These are phyloP conservation scores for Cornus suecica DNA, from an alignment of 148 eudicot species.

Conservation along the genomic window DNA sequence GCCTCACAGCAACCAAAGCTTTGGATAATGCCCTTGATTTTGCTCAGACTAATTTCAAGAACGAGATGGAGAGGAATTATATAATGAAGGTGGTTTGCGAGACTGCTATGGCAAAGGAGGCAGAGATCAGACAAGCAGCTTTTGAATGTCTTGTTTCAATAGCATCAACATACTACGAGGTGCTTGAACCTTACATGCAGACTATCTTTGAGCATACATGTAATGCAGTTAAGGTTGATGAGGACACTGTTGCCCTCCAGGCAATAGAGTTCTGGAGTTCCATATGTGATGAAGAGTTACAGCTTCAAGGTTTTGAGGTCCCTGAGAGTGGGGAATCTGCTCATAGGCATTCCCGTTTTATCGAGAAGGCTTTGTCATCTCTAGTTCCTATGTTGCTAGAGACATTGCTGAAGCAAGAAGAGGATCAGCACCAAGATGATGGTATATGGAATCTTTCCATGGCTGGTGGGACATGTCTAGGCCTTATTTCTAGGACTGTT, in stretches of 20 bases:
- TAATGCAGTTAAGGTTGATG: constrained; percentile 65
- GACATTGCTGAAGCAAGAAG: constrained; percentile 73
- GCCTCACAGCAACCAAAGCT: constrained; percentile 69
- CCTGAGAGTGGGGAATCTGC: constrained; percentile 39
- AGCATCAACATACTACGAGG: constrained; percentile 69
- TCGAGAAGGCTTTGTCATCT: constrained; percentile 56
- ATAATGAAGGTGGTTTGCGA: constrained; percentile 81
- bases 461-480: neutral
- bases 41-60: constrained; percentile 72
- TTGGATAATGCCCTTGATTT: constrained; percentile 78
- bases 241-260: constrained; percentile 76
- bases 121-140: constrained; percentile 67
- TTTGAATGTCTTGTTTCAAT: constrained; percentile 77
- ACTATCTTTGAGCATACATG: constrained; percentile 59
- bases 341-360: constrained; percentile 49
- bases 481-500: neutral
- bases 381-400: constrained; percentile 68
- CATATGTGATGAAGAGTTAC: constrained; percentile 80
- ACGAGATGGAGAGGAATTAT: constrained; percentile 67
- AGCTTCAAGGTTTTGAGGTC: constrained; percentile 52
- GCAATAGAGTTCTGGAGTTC: constrained; percentile 88
- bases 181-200: constrained; percentile 70
- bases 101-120: constrained; percentile 52
- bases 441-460: constrained; percentile 42
- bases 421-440: constrained; percentile 76